Conservation (phyloP, 2,329 filamentous ascomycete genomes). For the Talaromyces sp. region DNA sequence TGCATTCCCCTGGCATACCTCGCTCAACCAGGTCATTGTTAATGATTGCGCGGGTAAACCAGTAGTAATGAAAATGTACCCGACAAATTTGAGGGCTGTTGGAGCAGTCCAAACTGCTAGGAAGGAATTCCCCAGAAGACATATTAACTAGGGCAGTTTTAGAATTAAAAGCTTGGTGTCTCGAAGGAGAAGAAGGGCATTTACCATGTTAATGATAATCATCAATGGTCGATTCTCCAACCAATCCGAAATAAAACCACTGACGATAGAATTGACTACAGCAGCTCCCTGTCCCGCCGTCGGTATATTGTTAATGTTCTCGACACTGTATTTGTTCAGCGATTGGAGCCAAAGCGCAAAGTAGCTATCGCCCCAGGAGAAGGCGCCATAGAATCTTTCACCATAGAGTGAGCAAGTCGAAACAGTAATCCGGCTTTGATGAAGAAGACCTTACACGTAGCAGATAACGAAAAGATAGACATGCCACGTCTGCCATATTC, state of each 20-base stretch:
- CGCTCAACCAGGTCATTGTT: conserved; percentile 5
- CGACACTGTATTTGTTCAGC: conserved; percentile 2
- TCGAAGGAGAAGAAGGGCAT: not conserved
- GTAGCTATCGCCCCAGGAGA: conserved; percentile 9
- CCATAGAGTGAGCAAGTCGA: not conserved
- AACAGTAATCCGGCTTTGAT: not conserved
- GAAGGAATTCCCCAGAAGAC: not conserved
- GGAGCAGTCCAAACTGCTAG: conserved; percentile 7
- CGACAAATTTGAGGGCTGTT: conserved; percentile 5
- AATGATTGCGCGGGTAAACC: conserved; percentile 4
- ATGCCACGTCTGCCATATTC: conserved; percentile 4
- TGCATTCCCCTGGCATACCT: conserved; percentile 3
- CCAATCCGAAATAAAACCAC: conserved; percentile 1
- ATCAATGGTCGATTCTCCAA: not conserved
- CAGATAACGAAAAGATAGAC: conserved; percentile 6
- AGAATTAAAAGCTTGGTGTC: not conserved
- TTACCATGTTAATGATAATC: conserved; percentile 3
- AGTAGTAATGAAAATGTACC: conserved; percentile 8
- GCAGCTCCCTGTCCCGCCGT: conserved; percentile 1
- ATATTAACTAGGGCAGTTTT: not conserved
- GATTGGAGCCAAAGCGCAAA: not conserved
- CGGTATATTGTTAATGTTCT: conserved; percentile 5
- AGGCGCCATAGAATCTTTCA: conserved; percentile 3
- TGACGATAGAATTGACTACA: not conserved
- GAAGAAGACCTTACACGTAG: not conserved